These are phyloP conservation scores for Taxillus chinensis DNA, from an alignment of 164 flowering plant genomes.

Conservation along the genomic window DNA sequence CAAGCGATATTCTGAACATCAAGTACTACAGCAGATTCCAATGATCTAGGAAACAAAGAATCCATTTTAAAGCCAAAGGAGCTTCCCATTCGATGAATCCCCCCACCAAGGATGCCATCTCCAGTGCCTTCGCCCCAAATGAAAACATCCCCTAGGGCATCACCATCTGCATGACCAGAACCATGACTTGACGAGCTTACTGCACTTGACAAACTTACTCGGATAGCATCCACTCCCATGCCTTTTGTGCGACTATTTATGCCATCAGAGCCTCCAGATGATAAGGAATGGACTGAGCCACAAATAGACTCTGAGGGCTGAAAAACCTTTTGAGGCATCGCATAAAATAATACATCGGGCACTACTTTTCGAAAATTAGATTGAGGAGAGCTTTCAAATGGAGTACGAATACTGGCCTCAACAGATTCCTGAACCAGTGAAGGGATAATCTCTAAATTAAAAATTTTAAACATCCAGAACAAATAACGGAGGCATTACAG, in stretches of 20 bases:
- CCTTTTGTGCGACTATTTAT: slow-evolving; percentile 3
- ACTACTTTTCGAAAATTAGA: not conserved
- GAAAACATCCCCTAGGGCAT: slow-evolving; percentile 7
- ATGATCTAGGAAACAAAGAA: slow-evolving; percentile 1
- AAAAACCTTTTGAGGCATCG: slow-evolving; percentile 1
- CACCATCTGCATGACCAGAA: slow-evolving; percentile 7
- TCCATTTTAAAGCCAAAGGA: not conserved
- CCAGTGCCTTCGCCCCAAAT: slow-evolving; percentile 7
- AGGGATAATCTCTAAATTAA: not conserved
- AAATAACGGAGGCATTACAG: not conserved
- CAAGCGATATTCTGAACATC: slow-evolving; percentile 6
- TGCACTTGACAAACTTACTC: slow-evolving; percentile 7
- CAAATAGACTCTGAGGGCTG: slow-evolving; percentile 4
- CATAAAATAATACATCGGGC: not conserved
- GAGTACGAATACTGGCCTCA: not conserved
- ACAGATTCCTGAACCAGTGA: slow-evolving; percentile 1
- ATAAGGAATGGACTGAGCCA: slow-evolving; percentile 5
- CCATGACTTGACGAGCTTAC: slow-evolving; percentile 8
- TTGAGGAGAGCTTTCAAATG: slow-evolving; percentile 7
- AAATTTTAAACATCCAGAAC: not conserved
- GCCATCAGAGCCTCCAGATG: slow-evolving; percentile 4
- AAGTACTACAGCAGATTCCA: slow-evolving; percentile 7
- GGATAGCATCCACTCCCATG: slow-evolving; percentile 3
- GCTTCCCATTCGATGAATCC: not conserved
- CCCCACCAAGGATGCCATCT: slow-evolving; percentile 6